Evolutionary conservation across 805 yeast genomes (phyloP).

Genomic region (Lipomyces sp.): DNA sequence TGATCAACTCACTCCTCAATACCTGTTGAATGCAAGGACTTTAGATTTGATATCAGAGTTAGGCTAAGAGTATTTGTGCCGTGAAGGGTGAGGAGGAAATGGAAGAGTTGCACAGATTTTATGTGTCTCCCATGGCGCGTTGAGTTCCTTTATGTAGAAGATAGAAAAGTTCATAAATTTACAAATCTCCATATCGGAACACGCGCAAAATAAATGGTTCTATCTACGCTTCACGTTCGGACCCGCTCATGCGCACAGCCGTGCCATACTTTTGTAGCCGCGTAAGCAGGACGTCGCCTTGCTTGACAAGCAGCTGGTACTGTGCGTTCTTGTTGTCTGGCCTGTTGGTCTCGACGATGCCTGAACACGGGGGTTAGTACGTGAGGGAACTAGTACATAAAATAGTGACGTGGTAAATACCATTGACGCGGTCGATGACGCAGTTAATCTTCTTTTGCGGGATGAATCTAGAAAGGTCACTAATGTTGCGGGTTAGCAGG

Average conservation of each 20-base stretch:
- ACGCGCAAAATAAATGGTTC: no score
- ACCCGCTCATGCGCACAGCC: constrained; percentile 91
- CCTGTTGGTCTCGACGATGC: constrained; percentile 87
- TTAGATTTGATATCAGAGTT: no score
- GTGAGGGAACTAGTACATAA: not conserved
- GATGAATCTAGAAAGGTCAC: constrained; percentile 82
- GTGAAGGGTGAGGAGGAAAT: no score
- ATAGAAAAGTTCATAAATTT: no score
- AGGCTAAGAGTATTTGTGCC: no score
- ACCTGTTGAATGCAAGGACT: no score
- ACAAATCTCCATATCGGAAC: no score
- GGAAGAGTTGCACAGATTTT: no score
- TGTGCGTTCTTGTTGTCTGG: constrained; percentile 96
- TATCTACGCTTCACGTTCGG: constrained; percentile 52
- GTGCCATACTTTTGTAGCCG: constrained; percentile 96
- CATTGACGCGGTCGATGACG: constrained; percentile 92
- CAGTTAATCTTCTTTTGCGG: constrained; percentile 93
- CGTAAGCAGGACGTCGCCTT: constrained; percentile 88
- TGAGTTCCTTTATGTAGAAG: no score
- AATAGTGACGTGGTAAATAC: no score
- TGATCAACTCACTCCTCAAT: no score
- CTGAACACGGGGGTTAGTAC: not conserved
- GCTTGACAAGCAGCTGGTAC: constrained; percentile 81
- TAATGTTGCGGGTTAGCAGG: constrained; percentile 26
- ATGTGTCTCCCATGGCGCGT: no score